Base-by-base conservation (phyloP, 169 alveolate species). In the Cytauxzoon felis region DNA sequence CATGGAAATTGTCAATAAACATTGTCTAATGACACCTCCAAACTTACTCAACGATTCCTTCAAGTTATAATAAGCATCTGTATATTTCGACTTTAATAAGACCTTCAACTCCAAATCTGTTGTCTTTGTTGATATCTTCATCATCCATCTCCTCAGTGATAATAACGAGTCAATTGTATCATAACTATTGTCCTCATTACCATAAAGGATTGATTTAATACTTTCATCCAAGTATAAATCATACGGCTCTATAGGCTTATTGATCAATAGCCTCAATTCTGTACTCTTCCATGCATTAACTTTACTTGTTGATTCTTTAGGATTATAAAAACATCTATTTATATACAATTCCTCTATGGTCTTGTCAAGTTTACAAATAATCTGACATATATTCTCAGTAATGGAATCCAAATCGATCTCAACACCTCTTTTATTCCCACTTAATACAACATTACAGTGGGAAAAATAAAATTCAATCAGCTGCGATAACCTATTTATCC, bases 191-290 rank as follows among this genome's bases (percentile, higher is more conserved):
- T 40, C 0, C 16, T 58, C 5, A 42, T 1, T 13, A 21, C 29
- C 7, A 58, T 48, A 11, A 73, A 16, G n/a, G n/a, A 19, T 66
- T 32, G 18, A 47, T 63, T 73, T 16, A 73, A 41, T 32, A 0
- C 29, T 61, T 19, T 24, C 53, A 26, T 34, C 18, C 9, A 73
- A 21, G 48, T 53, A 73, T 13, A 56, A 24, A 49, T 73, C 83
- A 0, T 18, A 23, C 38, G 60, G 72, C 21, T 73, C 83, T n/a
- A 1, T 19, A 5, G 83, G 83, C 7, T 23, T 18, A 4, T 50
- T 61, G 45, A 73, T 63, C 26, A 73, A 71, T 30, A 33, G 7
- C 18, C 33, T 49, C 30, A 73, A 33, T 0, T 71, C 83, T 18
- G 23, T 36, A 5, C 54, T 19, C 23, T 59, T 47, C 83, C 83